Evolutionary conservation across 345 rosid genomes (phyloP).

Genomic region (Camelina laxa): DNA sequence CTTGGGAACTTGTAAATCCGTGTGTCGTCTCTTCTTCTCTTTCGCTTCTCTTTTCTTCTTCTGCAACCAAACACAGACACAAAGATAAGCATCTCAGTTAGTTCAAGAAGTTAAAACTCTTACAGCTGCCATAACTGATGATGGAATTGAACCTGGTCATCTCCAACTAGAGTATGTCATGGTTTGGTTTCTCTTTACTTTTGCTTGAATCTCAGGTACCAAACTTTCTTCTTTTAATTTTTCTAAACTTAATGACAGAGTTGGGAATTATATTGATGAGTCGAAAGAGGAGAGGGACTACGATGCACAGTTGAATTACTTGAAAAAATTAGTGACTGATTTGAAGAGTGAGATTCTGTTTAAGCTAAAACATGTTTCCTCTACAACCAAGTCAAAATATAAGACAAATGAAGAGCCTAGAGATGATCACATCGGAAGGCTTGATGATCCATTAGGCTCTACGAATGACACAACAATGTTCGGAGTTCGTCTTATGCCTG

Average conservation of each 20-base stretch:
- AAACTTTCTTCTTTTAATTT: not conserved
- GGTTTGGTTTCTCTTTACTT: not conserved
- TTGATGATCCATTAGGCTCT: too few species aligned
- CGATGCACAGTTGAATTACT: constrained; percentile 46
- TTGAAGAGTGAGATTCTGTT: constrained; percentile 53
- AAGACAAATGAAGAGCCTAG: not conserved
- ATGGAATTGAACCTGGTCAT: constrained; percentile 65
- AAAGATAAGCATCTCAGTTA: too few species aligned
- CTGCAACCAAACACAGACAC: too few species aligned
- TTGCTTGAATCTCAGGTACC: not conserved
- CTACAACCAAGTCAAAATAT: constrained; percentile 11
- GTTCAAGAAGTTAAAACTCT: too few species aligned
- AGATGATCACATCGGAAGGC: not conserved
- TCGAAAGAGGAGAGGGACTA: not conserved
- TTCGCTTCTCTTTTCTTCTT: too few species aligned
- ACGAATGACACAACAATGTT: too few species aligned
- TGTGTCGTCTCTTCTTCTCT: too few species aligned
- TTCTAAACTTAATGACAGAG: constrained; percentile 42
- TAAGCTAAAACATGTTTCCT: constrained; percentile 48
- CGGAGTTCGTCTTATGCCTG: too few species aligned
- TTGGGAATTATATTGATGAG: constrained; percentile 48
- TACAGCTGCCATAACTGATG: too few species aligned
- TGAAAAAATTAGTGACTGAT: constrained; percentile 59
- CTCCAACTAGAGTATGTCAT: constrained; percentile 62
- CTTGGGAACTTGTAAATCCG: too few species aligned